phyloP scores from a whole-genome alignment of 2,329 filamentous ascomycete genomes.

The Westerdykella aurantiaca region DNA sequence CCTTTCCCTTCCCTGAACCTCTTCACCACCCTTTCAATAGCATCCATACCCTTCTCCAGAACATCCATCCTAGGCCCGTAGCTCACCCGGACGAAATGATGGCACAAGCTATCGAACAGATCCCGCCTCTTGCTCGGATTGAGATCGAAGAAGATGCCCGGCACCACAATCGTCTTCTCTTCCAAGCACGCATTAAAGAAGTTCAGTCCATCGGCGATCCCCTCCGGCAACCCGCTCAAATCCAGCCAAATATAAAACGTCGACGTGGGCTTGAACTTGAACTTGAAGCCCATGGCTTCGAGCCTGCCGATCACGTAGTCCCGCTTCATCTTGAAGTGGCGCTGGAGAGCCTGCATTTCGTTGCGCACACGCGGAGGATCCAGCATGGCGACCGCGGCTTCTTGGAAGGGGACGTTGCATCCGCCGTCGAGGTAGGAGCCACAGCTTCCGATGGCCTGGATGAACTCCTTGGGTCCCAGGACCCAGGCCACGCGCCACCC shows the following conservation, averaged over 20 bases:
- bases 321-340: constrained; percentile 86
- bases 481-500: constrained; percentile 98
- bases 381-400: constrained; percentile 90
- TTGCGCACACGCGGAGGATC: constrained; percentile 71
- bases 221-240: constrained; percentile 60
- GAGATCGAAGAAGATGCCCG: constrained; percentile 95
- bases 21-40: constrained; percentile 38
- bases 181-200: constrained; percentile 93
- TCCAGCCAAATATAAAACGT: constrained; percentile 91
- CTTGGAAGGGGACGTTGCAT: constrained; percentile 91
- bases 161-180: constrained; percentile 94
- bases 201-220: constrained; percentile 87
- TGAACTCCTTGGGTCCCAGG: constrained; percentile 90
- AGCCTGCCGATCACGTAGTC: constrained; percentile 82
- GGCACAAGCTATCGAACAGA: constrained; percentile 89
- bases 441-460: constrained; percentile 85
- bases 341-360: constrained; percentile 87
- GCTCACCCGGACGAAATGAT: constrained; percentile 47
- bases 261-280: constrained; percentile 73
- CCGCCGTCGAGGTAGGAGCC: constrained; percentile 93
- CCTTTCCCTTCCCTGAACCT: constrained; percentile 38
- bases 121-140: constrained; percentile 87
- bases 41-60: constrained; percentile 36
- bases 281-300: constrained; percentile 77
- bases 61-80: constrained; percentile 40